Evolutionary conservation across 352 stramenopile genomes (phyloP), one percentile per base, ranked within the genome.

Genomic region (Phytophthora pseudosyringae): DNA sequence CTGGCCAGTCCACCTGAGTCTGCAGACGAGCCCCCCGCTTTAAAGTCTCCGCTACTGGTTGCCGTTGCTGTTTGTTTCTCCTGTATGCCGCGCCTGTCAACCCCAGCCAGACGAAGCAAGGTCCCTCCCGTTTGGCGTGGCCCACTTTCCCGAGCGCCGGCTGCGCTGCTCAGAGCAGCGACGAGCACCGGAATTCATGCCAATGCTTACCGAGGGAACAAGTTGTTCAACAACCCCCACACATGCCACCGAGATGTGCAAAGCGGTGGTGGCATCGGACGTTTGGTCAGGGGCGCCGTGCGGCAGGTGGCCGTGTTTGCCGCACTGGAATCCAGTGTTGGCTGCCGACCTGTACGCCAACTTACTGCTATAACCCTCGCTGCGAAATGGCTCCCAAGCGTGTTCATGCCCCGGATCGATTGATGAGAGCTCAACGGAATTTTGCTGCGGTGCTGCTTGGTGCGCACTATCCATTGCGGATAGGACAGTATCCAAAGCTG

Each of bases 81-180:
- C 2, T 49, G 21, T 16, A 32, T n/a, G 43, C 43, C n/a, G 8
- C 31, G 46, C 47, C 31, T 46, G 57, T 67, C 49, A 67, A 67
- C 53, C 26, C 36, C 35, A 49, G 29, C 43, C 58, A 73, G 65
- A 60, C 52, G 59, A 73, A 41, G 43, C 55, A 59, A 67, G 56
- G 67, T 71, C 51, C 67, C 50, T 67, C 61, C 67, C 61, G 40
- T 55, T 56, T 49, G 47, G 55, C 39, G 50, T 59, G 40, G 55
- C 47, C 50, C 52, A 56, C 29, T 39, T 70, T 73, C 59, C 52
- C 67, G 46, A 31, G 28, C 38, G 16, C 52, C 67, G 67, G 67
- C 67, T 75, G 67, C 64, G 57, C 48, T 59, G 50, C 45, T 53
- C 60, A 64, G 44, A 56, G 48, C 44, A 64, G 39, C 51, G 51